Base-by-base conservation (phyloP, 345 rosid species). In the Aurinia saxatilis region DNA sequence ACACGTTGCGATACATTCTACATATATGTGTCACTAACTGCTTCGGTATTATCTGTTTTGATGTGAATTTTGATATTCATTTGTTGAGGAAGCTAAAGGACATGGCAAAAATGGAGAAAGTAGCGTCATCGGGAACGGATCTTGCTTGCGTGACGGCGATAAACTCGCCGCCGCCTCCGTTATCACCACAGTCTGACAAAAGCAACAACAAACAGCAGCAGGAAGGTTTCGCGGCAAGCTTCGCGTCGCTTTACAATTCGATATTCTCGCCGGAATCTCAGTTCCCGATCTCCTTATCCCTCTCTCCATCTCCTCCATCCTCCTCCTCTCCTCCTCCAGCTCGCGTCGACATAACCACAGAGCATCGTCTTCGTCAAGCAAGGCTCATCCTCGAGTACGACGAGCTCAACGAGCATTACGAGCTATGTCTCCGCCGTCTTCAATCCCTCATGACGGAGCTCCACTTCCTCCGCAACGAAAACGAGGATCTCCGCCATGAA, bases 351-450 rank as follows among this genome's bases (percentile, higher is more conserved):
- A 13, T 68, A 3, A 61, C 79, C 53, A 82, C 83, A 8, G 91
- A 86, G 60, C 66, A 77, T 49, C 84, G 91, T 37, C 88, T 89
- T 37, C 78, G 54, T 53, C 93, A 89, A 65, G 93, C 93, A 30
- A 67, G 86, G 1, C 84, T 89, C 14, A 72, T 87, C 30, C 77
- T 84, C 29, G 95, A 87, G 73, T 79, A 80, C 70, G 88, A 81
- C 38, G 81, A 83, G 59, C 88, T 84, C 42, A 69, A 69, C 40
- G 85, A 89, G 39, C 83, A 79, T 53, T 80, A 81, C 75, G 86
- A 84, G 66, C 79, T 82, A 50, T 87, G 90, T 57, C 63, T 81
- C 37, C 36, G 74, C 27, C 91, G 86, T 8, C 87, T 89, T 45
- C 80, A 68, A 18, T 66, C 72, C 19, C 74, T 86, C 10, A 58